Percentiles rank a stretch among this genome's conserved stretches.
Conservation (phyloP, 2,329 filamentous ascomycete species). For the Cladosporium velox region DNA sequence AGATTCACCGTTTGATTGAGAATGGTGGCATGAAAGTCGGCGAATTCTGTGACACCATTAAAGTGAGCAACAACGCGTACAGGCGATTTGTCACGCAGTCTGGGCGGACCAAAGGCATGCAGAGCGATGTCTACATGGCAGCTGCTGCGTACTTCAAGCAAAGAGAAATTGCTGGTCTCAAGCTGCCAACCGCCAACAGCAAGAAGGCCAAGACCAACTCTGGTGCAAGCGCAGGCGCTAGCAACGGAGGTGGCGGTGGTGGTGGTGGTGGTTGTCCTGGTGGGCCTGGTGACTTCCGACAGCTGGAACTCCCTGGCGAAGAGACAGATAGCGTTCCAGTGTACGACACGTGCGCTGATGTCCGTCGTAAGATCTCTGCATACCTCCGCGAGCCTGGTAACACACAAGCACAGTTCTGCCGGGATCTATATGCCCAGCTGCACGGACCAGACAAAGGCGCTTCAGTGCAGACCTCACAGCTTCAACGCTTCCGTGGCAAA, state of each 20-base stretch:
- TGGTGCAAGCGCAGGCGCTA: conserved; percentile 20
- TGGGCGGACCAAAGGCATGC: conserved; percentile 41
- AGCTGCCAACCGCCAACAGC: conserved; percentile 34
- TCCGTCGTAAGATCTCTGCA: conserved; percentile 59
- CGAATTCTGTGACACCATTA: conserved; percentile 46
- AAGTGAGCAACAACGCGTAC: conserved; percentile 41
- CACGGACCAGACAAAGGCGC: conserved; percentile 33
- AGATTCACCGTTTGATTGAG: conserved; percentile 47
- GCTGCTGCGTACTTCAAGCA: conserved; percentile 51
- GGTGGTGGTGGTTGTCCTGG: background rate
- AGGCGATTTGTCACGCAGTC: conserved; percentile 54
- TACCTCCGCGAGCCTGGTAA: conserved; percentile 50
- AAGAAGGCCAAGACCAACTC: conserved; percentile 3
- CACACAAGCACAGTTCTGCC: conserved; percentile 54
- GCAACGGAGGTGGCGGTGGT: conserved; percentile 8
- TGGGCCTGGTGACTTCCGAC: conserved; percentile 38
- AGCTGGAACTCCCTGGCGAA: conserved; percentile 52
- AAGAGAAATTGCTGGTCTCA: conserved; percentile 52
- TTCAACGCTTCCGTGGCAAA: conserved; percentile 54
- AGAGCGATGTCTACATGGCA: conserved; percentile 35
- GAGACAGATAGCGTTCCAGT: conserved; percentile 49
- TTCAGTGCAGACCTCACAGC: conserved; percentile 46
- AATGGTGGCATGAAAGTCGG: conserved; percentile 48
- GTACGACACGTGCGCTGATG: conserved; percentile 60
- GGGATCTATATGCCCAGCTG: conserved; percentile 50